Conservation (phyloP, 768 basidiomycete genomes). For the Trametes elegans region DNA sequence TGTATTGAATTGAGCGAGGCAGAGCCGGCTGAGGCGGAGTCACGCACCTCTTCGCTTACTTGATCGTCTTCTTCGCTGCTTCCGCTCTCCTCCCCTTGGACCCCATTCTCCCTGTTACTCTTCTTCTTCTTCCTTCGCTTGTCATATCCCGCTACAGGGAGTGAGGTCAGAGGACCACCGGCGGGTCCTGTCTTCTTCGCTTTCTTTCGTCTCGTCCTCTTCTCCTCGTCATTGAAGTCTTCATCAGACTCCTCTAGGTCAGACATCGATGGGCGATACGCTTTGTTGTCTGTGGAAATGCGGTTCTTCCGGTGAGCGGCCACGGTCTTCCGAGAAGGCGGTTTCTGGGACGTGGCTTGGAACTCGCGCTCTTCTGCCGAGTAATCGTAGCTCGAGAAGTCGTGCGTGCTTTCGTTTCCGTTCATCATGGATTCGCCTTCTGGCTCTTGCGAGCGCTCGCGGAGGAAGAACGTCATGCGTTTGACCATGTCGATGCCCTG, state of each 20-base stretch:
- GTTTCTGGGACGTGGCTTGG: constrained; percentile 30
- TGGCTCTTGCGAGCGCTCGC: constrained; percentile 59
- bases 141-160: constrained; percentile 66
- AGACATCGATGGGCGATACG: constrained; percentile 67
- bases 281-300: constrained; percentile 78
- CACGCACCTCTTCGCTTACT: constrained; percentile 42
- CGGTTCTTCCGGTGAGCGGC: constrained; percentile 50
- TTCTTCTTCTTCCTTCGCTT: constrained; percentile 55
- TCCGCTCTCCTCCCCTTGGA: constrained; percentile 42
- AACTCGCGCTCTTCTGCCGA: constrained; percentile 70
- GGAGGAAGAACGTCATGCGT: constrained; percentile 60
- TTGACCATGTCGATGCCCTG: constrained; percentile 55
- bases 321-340: constrained; percentile 33
- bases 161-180: constrained; percentile 49
- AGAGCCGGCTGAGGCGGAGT: too few species aligned
- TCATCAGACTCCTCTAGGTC: constrained; percentile 65
- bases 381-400: constrained; percentile 69
- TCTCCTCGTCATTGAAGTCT: constrained; percentile 50
- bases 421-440: constrained; percentile 34
- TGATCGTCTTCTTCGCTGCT: constrained; percentile 45
- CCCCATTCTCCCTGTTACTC: constrained; percentile 41
- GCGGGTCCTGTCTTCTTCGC: constrained; percentile 47
- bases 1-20: not conserved
- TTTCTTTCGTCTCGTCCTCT: constrained; percentile 49
- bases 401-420: constrained; percentile 37